These are phyloP conservation scores for Solanum stenotomum DNA, from an alignment of 257 asterid genomes.

Conservation along the genomic window DNA sequence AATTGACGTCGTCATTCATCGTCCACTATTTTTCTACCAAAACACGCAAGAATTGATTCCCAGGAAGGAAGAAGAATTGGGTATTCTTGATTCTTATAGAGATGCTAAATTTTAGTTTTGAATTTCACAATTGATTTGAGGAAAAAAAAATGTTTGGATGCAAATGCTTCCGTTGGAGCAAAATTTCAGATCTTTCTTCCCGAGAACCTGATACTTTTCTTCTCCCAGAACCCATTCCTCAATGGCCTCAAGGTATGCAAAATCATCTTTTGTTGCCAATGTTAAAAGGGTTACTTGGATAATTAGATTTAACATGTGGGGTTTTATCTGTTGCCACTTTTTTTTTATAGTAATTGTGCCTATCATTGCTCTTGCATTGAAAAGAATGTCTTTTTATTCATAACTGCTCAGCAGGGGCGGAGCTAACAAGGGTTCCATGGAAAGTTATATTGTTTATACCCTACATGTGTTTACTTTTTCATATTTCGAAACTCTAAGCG, in stretches of 20 bases:
- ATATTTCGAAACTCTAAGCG: background rate
- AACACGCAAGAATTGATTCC: background rate
- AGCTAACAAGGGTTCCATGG: background rate
- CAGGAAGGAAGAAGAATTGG: background rate
- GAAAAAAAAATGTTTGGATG: slow-evolving; percentile 15
- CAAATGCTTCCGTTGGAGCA: slow-evolving; percentile 50
- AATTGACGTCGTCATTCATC: background rate
- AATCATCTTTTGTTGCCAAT: background rate
- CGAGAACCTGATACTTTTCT: slow-evolving; percentile 38
- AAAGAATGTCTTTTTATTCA: background rate
- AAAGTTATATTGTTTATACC: no score
- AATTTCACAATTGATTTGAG: background rate
- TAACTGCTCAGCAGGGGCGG: background rate
- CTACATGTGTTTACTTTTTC: background rate
- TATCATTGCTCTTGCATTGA: background rate
- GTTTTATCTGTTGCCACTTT: background rate
- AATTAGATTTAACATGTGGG: background rate
- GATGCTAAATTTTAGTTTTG: background rate
- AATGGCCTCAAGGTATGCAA: slow-evolving; percentile 64
- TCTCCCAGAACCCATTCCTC: slow-evolving; percentile 74
- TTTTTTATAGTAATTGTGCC: background rate
- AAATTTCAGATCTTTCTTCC: slow-evolving; percentile 22
- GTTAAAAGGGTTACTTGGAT: background rate
- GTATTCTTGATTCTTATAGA: background rate
- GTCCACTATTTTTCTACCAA: background rate